Evolutionary conservation across 2,329 filamentous ascomycete species (phyloP).

Genomic region (Pseudopyrenochaeta lycopersici): DNA sequence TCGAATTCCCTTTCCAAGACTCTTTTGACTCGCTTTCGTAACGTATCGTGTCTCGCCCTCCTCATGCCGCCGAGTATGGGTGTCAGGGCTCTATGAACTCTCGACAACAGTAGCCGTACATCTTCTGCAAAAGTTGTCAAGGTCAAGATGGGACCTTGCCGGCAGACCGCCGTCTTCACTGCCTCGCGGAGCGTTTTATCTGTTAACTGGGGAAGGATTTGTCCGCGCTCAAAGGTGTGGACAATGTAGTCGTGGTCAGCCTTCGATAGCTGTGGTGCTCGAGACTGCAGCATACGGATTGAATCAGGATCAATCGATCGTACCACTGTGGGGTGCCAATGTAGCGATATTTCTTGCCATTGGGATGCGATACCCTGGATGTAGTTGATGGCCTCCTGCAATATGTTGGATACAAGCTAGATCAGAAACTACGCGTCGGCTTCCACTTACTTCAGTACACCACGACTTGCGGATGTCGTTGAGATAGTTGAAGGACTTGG

Average conservation of each 20-base stretch:
- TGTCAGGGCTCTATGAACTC: neutral
- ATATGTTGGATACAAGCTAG: neutral
- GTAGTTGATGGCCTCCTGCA: constrained; percentile 3
- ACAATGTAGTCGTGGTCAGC: neutral
- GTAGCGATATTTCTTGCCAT: constrained; percentile 1
- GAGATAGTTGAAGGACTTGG: constrained; percentile 2
- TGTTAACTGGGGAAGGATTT: constrained; percentile 1
- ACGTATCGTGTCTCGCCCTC: neutral
- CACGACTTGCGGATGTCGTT: constrained; percentile 5
- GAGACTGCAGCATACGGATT: constrained; percentile 1
- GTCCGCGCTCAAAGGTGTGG: neutral
- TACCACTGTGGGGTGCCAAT: neutral
- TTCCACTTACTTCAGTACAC: constrained; percentile 4
- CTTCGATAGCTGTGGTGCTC: neutral
- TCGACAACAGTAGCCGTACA: constrained; percentile 1
- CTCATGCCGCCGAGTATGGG: neutral
- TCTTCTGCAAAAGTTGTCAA: constrained; percentile 5
- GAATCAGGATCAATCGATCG: neutral
- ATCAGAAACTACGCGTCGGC: neutral
- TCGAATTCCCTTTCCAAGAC: constrained; percentile 1
- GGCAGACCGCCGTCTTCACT: neutral
- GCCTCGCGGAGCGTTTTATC: neutral
- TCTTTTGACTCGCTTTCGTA: neutral
- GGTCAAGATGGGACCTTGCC: constrained; percentile 7
- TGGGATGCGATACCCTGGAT: constrained; percentile 1